Percentiles rank a stretch among this genome's conserved stretches.
These are phyloP conservation scores for Aureobasidium vineae DNA, from an alignment of 2,329 filamentous ascomycete species.

Conservation along the genomic window DNA sequence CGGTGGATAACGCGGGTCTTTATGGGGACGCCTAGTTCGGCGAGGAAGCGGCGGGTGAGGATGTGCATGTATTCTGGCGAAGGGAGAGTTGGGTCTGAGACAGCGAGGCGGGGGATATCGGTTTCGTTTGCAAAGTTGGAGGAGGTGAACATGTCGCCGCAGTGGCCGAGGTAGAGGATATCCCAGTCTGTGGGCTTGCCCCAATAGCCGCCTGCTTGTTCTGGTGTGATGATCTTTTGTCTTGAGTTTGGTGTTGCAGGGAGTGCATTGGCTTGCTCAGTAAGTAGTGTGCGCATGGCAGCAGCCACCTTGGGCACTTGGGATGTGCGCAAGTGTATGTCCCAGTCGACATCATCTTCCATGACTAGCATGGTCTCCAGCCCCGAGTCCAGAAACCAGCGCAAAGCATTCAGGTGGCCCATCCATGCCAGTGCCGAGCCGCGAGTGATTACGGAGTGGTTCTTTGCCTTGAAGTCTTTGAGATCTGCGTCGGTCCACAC, in stretches of 20 bases:
- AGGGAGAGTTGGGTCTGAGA: slow-evolving; percentile 42
- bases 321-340: slow-evolving; percentile 45
- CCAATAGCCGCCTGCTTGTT: slow-evolving; percentile 38
- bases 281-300: slow-evolving; percentile 40
- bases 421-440: slow-evolving; percentile 45
- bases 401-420: slow-evolving; percentile 43
- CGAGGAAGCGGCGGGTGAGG: slow-evolving; percentile 42
- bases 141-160: slow-evolving; percentile 43
- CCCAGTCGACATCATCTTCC: slow-evolving; percentile 50
- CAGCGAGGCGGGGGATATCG: slow-evolving; percentile 36
- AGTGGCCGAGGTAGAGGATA: slow-evolving; percentile 45
- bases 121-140: slow-evolving; percentile 33
- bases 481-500: slow-evolving; percentile 41
- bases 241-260: background rate
- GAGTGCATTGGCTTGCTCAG: background rate
- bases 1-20: slow-evolving; percentile 43
- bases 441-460: slow-evolving; percentile 37
- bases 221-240: slow-evolving; percentile 5
- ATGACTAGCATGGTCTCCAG: slow-evolving; percentile 46
- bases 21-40: slow-evolving; percentile 39
- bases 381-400: slow-evolving; percentile 44
- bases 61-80: slow-evolving; percentile 38
- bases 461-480: slow-evolving; percentile 32
- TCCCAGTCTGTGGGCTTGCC: slow-evolving; percentile 42
- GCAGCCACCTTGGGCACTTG: slow-evolving; percentile 45